These are phyloP conservation scores for Penicillium mononematosum DNA, from an alignment of 495 filamentous ascomycete species.

Conservation along the genomic window DNA sequence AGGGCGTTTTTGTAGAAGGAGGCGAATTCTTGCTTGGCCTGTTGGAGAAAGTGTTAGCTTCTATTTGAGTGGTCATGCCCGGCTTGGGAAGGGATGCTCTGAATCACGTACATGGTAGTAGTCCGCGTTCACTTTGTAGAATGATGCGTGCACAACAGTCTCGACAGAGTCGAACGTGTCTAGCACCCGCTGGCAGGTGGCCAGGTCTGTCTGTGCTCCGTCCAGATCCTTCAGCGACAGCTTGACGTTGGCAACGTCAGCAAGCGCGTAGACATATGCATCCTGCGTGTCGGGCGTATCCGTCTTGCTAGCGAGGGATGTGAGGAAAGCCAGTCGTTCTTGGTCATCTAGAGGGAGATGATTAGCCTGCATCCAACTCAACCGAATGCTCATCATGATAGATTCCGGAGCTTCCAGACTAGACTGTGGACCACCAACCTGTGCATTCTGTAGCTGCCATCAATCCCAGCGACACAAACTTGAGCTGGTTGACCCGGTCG, in stretches of 20 bases:
- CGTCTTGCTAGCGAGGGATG: slow-evolving; percentile 79
- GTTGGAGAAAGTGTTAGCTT: slow-evolving; percentile 5
- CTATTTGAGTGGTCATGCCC: neutral
- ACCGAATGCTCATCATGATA: neutral
- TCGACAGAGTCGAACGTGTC: slow-evolving; percentile 95
- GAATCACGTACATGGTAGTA: slow-evolving; percentile 71
- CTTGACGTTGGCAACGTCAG: slow-evolving; percentile 86
- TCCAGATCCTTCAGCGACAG: slow-evolving; percentile 72
- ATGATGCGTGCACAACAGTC: slow-evolving; percentile 91
- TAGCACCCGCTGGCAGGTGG: slow-evolving; percentile 80
- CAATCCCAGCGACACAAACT: slow-evolving; percentile 87
- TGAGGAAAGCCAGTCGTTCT: slow-evolving; percentile 85
- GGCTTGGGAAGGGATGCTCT: neutral
- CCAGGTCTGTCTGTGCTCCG: slow-evolving; percentile 78
- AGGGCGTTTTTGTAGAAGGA: slow-evolving; percentile 96
- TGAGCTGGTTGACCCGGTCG: slow-evolving; percentile 97
- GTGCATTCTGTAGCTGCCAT: slow-evolving; percentile 81
- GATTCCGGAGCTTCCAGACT: neutral
- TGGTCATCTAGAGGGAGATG: slow-evolving; percentile 62
- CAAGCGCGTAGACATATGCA: slow-evolving; percentile 90
- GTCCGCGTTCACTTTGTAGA: slow-evolving; percentile 92
- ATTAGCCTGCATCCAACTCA: slow-evolving; percentile 12
- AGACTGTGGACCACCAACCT: slow-evolving; percentile 52
- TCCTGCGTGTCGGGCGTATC: slow-evolving; percentile 92
- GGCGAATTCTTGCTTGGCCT: slow-evolving; percentile 85